A percentile compares a stretch with the other conserved stretches of the same genome.
phyloP scores from a whole-genome alignment of 441 rosid species.

The Populus trichocarpa region DNA sequence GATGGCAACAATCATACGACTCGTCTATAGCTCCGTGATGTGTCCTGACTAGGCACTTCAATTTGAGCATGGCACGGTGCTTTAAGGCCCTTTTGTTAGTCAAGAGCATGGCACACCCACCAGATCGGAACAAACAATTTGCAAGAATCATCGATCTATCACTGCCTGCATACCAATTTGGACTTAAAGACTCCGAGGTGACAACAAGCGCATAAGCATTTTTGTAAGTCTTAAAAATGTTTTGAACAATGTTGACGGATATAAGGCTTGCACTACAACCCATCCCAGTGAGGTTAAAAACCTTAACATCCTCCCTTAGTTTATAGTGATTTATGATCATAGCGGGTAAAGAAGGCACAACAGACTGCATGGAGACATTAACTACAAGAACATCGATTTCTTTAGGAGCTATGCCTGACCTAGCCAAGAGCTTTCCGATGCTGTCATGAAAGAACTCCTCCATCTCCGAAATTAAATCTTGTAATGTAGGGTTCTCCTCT shows the following conservation, averaged over 20 bases:
- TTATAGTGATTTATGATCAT: conserved; percentile 71
- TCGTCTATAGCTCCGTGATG: conserved; percentile 87
- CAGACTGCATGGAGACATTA: conserved; percentile 69
- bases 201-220: conserved; percentile 54
- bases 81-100: conserved; percentile 61
- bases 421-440: conserved; percentile 48
- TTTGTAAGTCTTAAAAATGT: conserved; percentile 49
- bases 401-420: conserved; percentile 52
- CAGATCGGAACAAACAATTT: conserved; percentile 77
- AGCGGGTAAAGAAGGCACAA: conserved; percentile 56
- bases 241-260: conserved; percentile 59
- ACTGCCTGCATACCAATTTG: conserved; percentile 79
- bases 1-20: conserved; percentile 62
- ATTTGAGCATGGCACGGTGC: conserved; percentile 53
- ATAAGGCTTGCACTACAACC: conserved; percentile 94
- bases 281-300: conserved; percentile 77
- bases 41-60: conserved; percentile 72
- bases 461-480: conserved; percentile 65
- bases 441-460: conserved; percentile 70
- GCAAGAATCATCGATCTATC: conserved; percentile 85
- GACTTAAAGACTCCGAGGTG: conserved; percentile 77
- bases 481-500: conserved; percentile 50
- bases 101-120: conserved; percentile 73
- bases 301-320: conserved; percentile 69
- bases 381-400: conserved; percentile 77